Percentiles rank a stretch among this genome's conserved stretches.
Evolutionary conservation across 805 yeast genomes (phyloP).

Genomic region (Starmerella scarabaei): DNA sequence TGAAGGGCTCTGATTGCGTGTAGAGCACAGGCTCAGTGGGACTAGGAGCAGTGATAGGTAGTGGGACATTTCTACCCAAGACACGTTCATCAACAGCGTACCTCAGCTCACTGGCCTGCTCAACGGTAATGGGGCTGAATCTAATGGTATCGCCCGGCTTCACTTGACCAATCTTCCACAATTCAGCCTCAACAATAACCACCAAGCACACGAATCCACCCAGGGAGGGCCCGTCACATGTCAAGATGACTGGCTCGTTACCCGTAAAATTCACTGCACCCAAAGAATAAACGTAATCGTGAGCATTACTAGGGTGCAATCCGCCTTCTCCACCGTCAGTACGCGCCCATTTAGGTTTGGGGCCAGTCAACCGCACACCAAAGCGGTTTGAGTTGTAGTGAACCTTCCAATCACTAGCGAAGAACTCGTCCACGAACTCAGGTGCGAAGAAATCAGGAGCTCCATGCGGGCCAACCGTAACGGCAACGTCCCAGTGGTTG

Average conservation of each 20-base stretch:
- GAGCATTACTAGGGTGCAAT: conserved; percentile 95
- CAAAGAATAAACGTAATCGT: conserved; percentile 88
- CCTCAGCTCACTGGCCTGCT: conserved; percentile 54
- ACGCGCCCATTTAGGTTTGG: conserved; percentile 96
- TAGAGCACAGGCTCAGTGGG: conserved; percentile 56
- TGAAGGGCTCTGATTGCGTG: conserved; percentile 45
- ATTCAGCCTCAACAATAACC: conserved; percentile 86
- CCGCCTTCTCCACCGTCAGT: conserved; percentile 96
- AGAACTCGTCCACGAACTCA: conserved; percentile 65
- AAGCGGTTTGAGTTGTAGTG: conserved; percentile 95
- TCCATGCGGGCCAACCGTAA: conserved; percentile 96
- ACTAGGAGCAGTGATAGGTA: conserved; percentile 28
- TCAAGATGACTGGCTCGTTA: conserved; percentile 92
- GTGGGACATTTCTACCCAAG: conserved; percentile 23
- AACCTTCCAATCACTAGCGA: conserved; percentile 73
- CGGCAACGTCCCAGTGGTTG: conserved; percentile 72
- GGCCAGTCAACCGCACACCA: conserved; percentile 89
- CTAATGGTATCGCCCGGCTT: conserved; percentile 82
- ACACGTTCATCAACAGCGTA: conserved; percentile 39
- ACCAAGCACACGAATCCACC: conserved; percentile 98
- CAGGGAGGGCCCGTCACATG: conserved; percentile 94
- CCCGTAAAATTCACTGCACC: conserved; percentile 98
- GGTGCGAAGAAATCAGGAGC: conserved; percentile 83
- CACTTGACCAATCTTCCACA: conserved; percentile 98
- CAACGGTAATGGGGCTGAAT: conserved; percentile 65